These are phyloP conservation scores for Microglena sp. DNA, from an alignment of 139 green algal species.

Conservation along the genomic window DNA sequence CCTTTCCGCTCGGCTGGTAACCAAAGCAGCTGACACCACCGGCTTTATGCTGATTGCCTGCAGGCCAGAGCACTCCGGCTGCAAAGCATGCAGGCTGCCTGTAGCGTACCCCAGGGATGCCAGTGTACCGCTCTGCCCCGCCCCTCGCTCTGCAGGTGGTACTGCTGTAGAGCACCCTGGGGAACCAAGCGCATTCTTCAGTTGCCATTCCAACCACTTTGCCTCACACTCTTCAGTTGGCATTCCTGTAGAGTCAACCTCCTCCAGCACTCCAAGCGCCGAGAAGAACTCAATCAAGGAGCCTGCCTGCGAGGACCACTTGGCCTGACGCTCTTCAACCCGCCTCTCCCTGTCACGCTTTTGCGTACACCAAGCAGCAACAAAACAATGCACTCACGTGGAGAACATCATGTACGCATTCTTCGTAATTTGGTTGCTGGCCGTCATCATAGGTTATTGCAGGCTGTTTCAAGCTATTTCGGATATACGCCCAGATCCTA, in stretches of 20 bases:
- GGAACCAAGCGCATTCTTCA: no score
- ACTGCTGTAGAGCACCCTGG: no score
- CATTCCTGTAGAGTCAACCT: conserved; percentile 3
- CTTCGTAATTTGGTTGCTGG: not conserved
- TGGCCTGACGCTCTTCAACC: conserved; percentile 1
- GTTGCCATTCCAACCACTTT: not conserved
- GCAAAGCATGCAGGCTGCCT: no score
- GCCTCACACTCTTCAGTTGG: conserved; percentile 1
- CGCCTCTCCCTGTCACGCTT: not conserved
- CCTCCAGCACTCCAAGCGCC: conserved; percentile 11
- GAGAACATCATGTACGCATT: not conserved
- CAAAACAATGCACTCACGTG: conserved; percentile 5
- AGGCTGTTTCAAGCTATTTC: not conserved
- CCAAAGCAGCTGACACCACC: not conserved
- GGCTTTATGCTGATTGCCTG: no score
- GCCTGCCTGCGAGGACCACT: not conserved
- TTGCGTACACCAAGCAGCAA: no score
- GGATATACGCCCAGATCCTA: not conserved
- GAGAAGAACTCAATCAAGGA: not conserved
- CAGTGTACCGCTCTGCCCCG: no score
- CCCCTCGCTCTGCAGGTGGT: no score
- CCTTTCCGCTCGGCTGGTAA: no score
- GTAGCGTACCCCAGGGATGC: no score
- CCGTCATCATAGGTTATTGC: not conserved
- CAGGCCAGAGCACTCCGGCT: no score